phyloP scores from a whole-genome alignment of 371 early-diverging fungal species.

The Mortierella sp. region DNA sequence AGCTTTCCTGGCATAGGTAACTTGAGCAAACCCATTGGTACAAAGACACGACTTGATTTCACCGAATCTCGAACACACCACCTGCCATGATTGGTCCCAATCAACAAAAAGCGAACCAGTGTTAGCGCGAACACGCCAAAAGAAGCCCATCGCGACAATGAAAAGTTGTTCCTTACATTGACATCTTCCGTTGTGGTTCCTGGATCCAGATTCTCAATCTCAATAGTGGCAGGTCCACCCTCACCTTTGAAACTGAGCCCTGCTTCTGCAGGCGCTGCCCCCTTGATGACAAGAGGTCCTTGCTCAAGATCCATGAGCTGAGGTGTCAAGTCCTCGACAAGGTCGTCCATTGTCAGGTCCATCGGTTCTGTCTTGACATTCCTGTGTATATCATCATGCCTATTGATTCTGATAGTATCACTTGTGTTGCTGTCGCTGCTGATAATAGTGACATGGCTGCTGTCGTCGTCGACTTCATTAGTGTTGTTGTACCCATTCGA shows the following conservation, averaged over 20 bases:
- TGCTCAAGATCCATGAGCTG: conserved; percentile 38
- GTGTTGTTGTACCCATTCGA: too few relatives aligned
- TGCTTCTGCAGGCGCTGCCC: conserved; percentile 12
- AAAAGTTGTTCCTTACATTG: conserved; percentile 52
- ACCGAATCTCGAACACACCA: conserved; percentile 49
- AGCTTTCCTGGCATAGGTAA: conserved; percentile 41
- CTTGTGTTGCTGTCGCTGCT: not conserved
- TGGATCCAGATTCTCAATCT: conserved; percentile 67
- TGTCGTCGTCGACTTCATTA: too few relatives aligned
- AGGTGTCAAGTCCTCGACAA: too few relatives aligned
- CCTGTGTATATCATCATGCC: not conserved
- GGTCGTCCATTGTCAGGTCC: not conserved
- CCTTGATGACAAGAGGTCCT: conserved; percentile 54
- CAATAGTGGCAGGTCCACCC: conserved; percentile 60
- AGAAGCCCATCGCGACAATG: not conserved
- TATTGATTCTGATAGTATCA: not conserved
- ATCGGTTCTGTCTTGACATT: conserved; percentile 2
- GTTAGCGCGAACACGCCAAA: not conserved
- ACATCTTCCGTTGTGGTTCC: conserved; percentile 68
- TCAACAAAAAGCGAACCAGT: too few relatives aligned
- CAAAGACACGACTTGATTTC: conserved; percentile 47
- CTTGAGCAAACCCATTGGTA: conserved; percentile 36
- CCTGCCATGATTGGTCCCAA: conserved; percentile 17
- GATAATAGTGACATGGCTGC: too few relatives aligned
- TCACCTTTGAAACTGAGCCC: conserved; percentile 7